Percentiles rank a stretch among this genome's conserved stretches.
phyloP scores from a whole-genome alignment of 176 grass and related monocot genomes.

The Secale cereale region DNA sequence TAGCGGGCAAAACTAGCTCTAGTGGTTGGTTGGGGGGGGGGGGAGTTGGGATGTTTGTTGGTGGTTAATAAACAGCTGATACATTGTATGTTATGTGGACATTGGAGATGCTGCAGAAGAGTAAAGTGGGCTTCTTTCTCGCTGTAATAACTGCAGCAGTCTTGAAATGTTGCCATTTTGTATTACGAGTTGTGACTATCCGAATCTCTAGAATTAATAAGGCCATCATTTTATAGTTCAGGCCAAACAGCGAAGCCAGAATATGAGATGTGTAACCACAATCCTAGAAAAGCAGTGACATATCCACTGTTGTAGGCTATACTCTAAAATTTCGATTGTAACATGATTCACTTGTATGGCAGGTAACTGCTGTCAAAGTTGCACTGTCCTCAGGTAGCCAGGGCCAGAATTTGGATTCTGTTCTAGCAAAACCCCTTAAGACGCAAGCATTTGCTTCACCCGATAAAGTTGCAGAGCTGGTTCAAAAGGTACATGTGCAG shows the following conservation, averaged over 20 bases:
- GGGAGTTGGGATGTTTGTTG: background rate
- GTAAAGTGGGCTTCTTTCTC: background rate
- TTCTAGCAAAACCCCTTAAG: conserved; percentile 91
- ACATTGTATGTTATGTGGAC: background rate
- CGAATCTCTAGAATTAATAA: background rate
- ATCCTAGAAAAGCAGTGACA: background rate
- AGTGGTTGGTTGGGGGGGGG: background rate
- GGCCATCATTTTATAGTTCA: background rate
- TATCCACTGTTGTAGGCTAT: background rate
- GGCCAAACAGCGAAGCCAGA: background rate
- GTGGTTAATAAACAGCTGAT: background rate
- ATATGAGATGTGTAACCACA: background rate
- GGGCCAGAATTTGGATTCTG: conserved; percentile 84
- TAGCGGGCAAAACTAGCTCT: background rate
- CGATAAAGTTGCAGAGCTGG: conserved; percentile 89
- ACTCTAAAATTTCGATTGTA: conserved; percentile 21
- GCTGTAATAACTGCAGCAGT: background rate
- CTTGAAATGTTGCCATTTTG: background rate
- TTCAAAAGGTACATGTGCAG: conserved; percentile 82
- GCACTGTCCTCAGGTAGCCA: conserved; percentile 81
- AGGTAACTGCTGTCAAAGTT: conserved; percentile 93
- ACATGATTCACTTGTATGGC: conserved; percentile 16
- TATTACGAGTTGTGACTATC: background rate
- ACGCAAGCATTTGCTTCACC: conserved; percentile 93
- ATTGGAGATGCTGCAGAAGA: background rate